These are phyloP conservation scores for Pistacia atlantica DNA, from an alignment of 345 rosid genomes.

Conservation along the genomic window DNA sequence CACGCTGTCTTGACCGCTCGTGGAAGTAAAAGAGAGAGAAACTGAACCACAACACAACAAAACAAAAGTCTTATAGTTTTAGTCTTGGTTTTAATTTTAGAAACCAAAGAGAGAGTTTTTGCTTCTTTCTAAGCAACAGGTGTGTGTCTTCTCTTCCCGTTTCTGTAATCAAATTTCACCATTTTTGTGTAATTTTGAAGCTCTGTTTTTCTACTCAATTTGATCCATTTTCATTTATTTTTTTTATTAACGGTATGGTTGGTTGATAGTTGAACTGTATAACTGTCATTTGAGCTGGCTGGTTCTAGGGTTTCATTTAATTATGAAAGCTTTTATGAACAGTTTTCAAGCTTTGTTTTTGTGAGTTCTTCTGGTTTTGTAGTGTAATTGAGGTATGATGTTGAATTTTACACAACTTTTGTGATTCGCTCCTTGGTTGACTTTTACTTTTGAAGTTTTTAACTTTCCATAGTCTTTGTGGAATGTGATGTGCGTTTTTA, in stretches of 20 bases:
- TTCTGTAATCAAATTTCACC: neutral
- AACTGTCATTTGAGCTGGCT: conserved; percentile 30
- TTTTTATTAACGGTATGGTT: conserved; percentile 7
- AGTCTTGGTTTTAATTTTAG: neutral
- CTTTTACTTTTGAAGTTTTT: conserved; percentile 27
- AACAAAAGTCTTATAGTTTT: conserved; percentile 18
- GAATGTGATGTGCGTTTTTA: conserved; percentile 17
- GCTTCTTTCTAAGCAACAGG: conserved; percentile 13
- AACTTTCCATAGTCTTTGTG: conserved; percentile 18
- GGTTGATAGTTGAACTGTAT: conserved; percentile 26
- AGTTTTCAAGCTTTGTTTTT: conserved; percentile 9
- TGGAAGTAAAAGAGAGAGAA: conserved; percentile 32
- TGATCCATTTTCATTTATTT: neutral
- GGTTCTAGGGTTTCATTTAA: conserved; percentile 29
- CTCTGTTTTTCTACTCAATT: neutral
- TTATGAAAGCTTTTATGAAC: conserved; percentile 10
- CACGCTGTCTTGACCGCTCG: conserved; percentile 46
- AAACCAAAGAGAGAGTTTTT: neutral
- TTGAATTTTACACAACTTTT: neutral
- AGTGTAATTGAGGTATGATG: conserved; percentile 20
- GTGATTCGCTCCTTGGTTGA: conserved; percentile 33
- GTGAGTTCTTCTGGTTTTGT: conserved; percentile 15
- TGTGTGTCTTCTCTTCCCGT: neutral
- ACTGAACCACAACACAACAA: conserved; percentile 1
- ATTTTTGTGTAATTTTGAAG: neutral